Conservation (phyloP, 306 rosid genomes). For the Erythrophleum fordii region DNA sequence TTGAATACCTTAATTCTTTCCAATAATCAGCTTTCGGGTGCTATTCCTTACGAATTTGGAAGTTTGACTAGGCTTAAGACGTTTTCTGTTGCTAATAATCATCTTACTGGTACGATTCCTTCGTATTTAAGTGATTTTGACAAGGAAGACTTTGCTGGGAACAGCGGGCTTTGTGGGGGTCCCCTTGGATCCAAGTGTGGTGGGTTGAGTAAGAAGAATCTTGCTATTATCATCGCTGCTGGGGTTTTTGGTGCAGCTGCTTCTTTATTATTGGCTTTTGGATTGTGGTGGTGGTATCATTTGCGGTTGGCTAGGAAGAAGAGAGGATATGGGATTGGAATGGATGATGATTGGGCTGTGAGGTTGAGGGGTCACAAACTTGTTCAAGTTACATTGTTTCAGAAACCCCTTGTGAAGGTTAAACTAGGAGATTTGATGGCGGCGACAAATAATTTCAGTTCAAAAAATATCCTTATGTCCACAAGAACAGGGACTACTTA, state of each 20-base stretch:
- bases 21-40: constrained; percentile 63
- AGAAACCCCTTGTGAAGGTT: constrained; percentile 90
- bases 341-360: constrained; percentile 74
- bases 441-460: constrained; percentile 73
- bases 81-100: constrained; percentile 72
- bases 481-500: constrained; percentile 86
- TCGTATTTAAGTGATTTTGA: constrained; percentile 39
- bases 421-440: constrained; percentile 91
- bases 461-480: constrained; percentile 60
- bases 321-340: constrained; percentile 49
- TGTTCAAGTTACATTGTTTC: constrained; percentile 85
- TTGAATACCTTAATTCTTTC: constrained; percentile 61
- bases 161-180: constrained; percentile 74
- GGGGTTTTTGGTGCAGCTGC: constrained; percentile 96
- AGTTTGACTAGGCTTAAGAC: constrained; percentile 59
- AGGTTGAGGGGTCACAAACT: constrained; percentile 78
- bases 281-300: constrained; percentile 96
- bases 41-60: constrained; percentile 68
- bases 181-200: constrained; percentile 87
- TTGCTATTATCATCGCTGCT: constrained; percentile 89
- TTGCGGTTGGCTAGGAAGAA: constrained; percentile 56
- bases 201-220: constrained; percentile 80
- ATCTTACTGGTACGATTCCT: constrained; percentile 69
- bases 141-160: constrained; percentile 64
- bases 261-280: constrained; percentile 74